Base-by-base conservation (phyloP, 371 early-diverging fungal species). In the Mucor plumbeus region DNA sequence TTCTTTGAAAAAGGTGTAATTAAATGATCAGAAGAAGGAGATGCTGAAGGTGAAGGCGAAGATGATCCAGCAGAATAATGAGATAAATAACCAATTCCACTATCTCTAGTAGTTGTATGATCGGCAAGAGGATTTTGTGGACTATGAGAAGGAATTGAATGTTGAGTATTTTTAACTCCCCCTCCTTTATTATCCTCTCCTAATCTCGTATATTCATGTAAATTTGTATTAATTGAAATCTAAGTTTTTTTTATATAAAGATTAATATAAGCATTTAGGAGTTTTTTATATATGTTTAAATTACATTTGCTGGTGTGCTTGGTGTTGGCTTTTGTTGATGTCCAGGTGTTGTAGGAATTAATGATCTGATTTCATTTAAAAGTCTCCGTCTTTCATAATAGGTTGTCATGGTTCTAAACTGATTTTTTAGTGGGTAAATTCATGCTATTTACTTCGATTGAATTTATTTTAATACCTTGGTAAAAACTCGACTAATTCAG, bases 301-400 rank as follows among this genome's bases (percentile, higher is more conserved):
- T 57, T 72, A 59, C 69, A 53, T 66, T 63, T 39, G 65, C 55
- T 19, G 73, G 63, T 26, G 66, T 63, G 14, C 39, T 66, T 13
- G 50, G 54, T 17, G 63, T 53, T 15, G 53, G 56, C 56, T 65
- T 44, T 44, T 38, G 53, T 31, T 41, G 33, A 36, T 31, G 71
- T 13, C 61, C 61, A 19, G 61, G 61, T 9, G 59, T 19, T 17
- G 43, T 47, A 17, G 69, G 69, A 31, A 69, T 61, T 48, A 83
- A 69, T 21, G 75, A 65, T 61, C 81, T 66, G n/a, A 83, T 83
- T 48, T 77, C 79, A 55, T 75, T 76, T 36, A 83, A 68, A 68
- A 83, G 74, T 72, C 81, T 78, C 70, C 81, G 77, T 68, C 79
- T 71, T 58, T 83, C 81, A 60, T 74, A 76, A 60, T 80, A 80